These are phyloP conservation scores for Lentinula aciculospora DNA, from an alignment of 768 basidiomycete genomes.

Conservation along the genomic window DNA sequence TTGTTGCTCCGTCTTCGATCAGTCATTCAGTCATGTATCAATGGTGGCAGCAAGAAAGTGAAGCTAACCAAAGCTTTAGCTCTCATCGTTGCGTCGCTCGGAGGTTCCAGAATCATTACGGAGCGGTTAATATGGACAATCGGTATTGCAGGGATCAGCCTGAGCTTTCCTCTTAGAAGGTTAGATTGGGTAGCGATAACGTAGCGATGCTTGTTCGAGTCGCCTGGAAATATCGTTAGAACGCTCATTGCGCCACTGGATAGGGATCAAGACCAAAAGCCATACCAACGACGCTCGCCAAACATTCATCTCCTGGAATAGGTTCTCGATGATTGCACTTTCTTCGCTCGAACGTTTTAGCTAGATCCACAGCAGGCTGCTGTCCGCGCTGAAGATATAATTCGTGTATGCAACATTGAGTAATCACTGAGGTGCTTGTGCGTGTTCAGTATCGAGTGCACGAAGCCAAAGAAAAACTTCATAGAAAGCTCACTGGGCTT, in stretches of 20 bases:
- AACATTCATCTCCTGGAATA: constrained; percentile 82
- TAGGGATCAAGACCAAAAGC: background rate
- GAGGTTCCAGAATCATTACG: constrained; percentile 91
- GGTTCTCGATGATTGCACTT: constrained; percentile 92
- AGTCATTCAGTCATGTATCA: background rate
- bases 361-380: constrained; percentile 80
- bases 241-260: background rate
- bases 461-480: constrained; percentile 2
- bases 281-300: constrained; percentile 76
- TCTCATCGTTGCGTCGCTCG: constrained; percentile 69
- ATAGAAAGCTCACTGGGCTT: constrained; percentile 76
- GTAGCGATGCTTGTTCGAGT: constrained; percentile 89
- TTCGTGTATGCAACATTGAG: constrained; percentile 94
- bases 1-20: constrained; percentile 55
- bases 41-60: background rate
- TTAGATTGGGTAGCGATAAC: constrained; percentile 82
- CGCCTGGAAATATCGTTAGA: constrained; percentile 41
- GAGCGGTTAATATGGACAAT: constrained; percentile 88
- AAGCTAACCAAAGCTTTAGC: constrained; percentile 54
- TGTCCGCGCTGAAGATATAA: constrained; percentile 77
- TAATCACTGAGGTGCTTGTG: constrained; percentile 80
- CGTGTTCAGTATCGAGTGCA: constrained; percentile 25
- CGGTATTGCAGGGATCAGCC: constrained; percentile 78
- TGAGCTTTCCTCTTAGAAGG: constrained; percentile 61
- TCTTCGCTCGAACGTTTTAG: constrained; percentile 88